Evolutionary conservation across 2,329 filamentous ascomycete genomes (phyloP).

Genomic region (Aureobasidium musti): DNA sequence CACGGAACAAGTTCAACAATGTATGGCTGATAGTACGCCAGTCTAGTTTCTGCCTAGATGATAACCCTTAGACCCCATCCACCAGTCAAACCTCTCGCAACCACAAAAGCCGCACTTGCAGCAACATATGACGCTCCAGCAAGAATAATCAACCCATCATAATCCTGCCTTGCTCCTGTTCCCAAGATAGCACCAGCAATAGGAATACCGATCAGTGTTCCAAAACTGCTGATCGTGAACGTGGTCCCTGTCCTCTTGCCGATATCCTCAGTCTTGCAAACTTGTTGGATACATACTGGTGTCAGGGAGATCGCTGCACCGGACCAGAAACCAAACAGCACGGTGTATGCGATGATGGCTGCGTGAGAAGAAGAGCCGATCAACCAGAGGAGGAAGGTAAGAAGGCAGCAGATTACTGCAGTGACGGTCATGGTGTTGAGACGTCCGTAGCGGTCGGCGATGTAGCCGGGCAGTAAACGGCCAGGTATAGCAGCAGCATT

Average conservation of each 20-base stretch:
- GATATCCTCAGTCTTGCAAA: constrained; percentile 38
- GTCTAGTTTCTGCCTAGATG: background rate
- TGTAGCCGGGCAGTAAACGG: constrained; percentile 39
- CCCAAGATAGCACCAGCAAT: constrained; percentile 60
- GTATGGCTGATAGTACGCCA: background rate
- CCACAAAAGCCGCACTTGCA: constrained; percentile 33
- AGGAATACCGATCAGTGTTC: constrained; percentile 66
- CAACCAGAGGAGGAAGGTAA: constrained; percentile 37
- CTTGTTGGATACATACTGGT: constrained; percentile 40
- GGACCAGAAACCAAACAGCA: constrained; percentile 38
- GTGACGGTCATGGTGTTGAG: constrained; percentile 40
- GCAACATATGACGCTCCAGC: constrained; percentile 35
- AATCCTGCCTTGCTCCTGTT: constrained; percentile 42
- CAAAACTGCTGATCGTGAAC: constrained; percentile 64
- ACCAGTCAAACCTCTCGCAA: constrained; percentile 32
- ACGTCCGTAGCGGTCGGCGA: constrained; percentile 41
- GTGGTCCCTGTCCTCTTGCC: constrained; percentile 67
- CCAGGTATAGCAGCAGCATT: constrained; percentile 40
- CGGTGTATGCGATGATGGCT: constrained; percentile 36
- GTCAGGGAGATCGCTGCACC: constrained; percentile 40
- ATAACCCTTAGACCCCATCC: constrained; percentile 6
- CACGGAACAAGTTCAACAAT: background rate
- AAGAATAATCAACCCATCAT: constrained; percentile 38
- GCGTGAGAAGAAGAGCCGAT: constrained; percentile 30
- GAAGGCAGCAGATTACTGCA: constrained; percentile 33